A percentile compares a stretch with the other conserved stretches of the same genome.
Evolutionary conservation across 108 stramenopile species (phyloP).

Genomic region (Nitzschia palea): DNA sequence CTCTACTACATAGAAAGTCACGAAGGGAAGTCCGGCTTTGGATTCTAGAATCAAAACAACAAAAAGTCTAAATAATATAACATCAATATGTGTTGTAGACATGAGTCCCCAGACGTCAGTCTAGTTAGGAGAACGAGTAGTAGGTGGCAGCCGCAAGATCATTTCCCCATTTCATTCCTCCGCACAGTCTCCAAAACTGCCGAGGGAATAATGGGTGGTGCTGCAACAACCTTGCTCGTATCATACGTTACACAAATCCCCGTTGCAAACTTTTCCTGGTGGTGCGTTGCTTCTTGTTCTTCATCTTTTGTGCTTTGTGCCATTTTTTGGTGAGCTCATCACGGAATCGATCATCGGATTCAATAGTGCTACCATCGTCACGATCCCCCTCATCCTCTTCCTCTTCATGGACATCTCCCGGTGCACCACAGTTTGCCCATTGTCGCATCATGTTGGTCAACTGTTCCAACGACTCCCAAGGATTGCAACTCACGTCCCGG

Average conservation of each 20-base stretch:
- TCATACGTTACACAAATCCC: not conserved
- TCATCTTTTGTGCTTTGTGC: not conserved
- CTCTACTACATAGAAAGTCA: no score
- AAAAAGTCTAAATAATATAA: no score
- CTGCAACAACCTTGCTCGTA: no score
- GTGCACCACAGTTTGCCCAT: slow-evolving; percentile 5
- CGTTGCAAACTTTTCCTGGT: not conserved
- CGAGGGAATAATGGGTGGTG: no score
- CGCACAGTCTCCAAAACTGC: no score
- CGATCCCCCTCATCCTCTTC: not conserved
- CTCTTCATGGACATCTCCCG: not conserved
- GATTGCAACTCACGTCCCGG: not conserved
- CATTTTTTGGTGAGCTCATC: slow-evolving; percentile 9
- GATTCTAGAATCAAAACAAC: no score
- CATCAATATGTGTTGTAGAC: no score
- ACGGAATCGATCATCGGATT: not conserved
- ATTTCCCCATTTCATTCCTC: no score
- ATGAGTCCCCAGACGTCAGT: no score
- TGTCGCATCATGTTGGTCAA: not conserved
- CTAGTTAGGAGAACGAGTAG: no score
- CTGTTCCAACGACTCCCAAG: slow-evolving; percentile 11
- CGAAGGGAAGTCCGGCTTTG: no score
- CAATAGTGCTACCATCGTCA: slow-evolving; percentile 14
- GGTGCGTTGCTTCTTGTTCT: not conserved
- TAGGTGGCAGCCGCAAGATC: no score